phyloP scores from a whole-genome alignment of 495 filamentous ascomycete genomes.

The Neurospora sp. region DNA sequence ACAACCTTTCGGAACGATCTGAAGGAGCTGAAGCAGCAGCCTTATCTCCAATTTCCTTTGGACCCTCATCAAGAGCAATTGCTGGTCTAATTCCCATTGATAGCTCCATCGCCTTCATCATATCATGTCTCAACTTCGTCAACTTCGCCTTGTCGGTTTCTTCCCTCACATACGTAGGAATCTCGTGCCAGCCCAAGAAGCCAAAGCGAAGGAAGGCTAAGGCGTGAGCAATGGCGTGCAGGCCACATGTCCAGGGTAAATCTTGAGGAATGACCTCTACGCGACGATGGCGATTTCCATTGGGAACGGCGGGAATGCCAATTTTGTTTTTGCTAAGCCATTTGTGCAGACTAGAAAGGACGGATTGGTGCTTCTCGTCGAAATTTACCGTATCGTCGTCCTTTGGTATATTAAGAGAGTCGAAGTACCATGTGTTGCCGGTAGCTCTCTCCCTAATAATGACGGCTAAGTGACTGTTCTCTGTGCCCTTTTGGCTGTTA shows the following conservation, averaged over 20 bases:
- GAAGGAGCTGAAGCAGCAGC: neutral
- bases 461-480: neutral
- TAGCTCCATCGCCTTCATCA: neutral
- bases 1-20: neutral
- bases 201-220: neutral
- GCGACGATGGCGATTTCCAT: neutral
- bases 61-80: neutral
- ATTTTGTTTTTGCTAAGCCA: neutral
- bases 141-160: too few relatives aligned
- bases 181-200: neutral
- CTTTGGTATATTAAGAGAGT: too few relatives aligned
- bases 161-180: neutral
- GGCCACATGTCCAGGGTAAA: neutral
- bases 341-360: neutral
- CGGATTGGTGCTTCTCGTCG: neutral
- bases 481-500: too few relatives aligned
- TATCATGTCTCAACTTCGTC: neutral
- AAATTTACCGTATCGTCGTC: too few relatives aligned
- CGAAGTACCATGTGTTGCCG: conserved; percentile 1
- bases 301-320: neutral
- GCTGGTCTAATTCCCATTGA: neutral
- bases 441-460: neutral
- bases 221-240: neutral
- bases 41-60: neutral
- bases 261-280: neutral